These are phyloP conservation scores for Fusarium ramigenum DNA, from an alignment of 2,329 filamentous ascomycete genomes.

Conservation along the genomic window DNA sequence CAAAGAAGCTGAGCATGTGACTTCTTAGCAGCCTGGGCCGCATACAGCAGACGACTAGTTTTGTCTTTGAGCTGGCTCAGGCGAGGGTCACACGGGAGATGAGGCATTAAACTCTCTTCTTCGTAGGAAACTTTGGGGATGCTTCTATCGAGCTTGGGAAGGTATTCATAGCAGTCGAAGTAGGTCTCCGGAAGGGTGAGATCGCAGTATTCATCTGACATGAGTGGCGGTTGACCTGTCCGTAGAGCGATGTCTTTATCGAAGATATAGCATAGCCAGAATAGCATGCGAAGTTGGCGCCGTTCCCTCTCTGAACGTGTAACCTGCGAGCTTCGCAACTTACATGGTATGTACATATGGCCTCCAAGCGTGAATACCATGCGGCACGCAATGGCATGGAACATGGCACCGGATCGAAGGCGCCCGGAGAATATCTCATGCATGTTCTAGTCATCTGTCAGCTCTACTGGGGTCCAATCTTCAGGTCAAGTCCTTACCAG, in stretches of 20 bases:
- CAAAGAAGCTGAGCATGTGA: conserved; percentile 63
- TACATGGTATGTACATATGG: conserved; percentile 46
- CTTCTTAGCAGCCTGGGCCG: conserved; percentile 57
- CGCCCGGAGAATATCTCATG: conserved; percentile 58
- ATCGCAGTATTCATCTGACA: conserved; percentile 54
- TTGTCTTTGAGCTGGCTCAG: conserved; percentile 63
- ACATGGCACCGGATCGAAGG: conserved; percentile 56
- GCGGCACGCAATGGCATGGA: conserved; percentile 56
- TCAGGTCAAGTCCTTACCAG: conserved; percentile 51
- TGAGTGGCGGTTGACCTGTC: conserved; percentile 61
- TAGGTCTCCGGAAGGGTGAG: conserved; percentile 41
- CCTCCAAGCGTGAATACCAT: conserved; percentile 60
- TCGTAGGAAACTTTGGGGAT: not conserved
- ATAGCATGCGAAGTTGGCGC: conserved; percentile 53
- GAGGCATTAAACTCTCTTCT: conserved; percentile 38
- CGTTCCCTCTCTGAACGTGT: conserved; percentile 41
- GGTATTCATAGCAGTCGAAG: conserved; percentile 34
- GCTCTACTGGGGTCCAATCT: rapidly evolving
- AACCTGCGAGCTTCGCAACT: conserved; percentile 9
- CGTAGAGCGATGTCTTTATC: conserved; percentile 66
- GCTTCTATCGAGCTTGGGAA: not conserved
- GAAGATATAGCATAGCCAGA: conserved; percentile 64
- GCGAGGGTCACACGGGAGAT: conserved; percentile 58
- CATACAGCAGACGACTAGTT: conserved; percentile 59
- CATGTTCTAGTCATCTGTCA: conserved; percentile 44